Percentiles rank a stretch among this genome's conserved stretches.
These are phyloP conservation scores for Ceriops decandra DNA, from an alignment of 345 rosid species.

Conservation along the genomic window DNA sequence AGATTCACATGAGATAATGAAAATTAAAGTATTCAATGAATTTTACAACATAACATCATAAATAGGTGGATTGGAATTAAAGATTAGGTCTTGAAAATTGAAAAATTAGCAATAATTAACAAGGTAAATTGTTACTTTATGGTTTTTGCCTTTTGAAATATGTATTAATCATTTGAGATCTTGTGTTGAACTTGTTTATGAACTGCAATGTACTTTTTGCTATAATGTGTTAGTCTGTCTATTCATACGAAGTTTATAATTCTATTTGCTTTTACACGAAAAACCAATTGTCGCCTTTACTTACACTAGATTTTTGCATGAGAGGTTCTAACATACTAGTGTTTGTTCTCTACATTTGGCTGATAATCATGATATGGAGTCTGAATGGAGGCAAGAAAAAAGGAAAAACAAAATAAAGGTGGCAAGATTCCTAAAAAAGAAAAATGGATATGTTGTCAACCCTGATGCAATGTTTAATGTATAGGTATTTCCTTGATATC, in stretches of 20 bases:
- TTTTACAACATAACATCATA: conserved; percentile 51
- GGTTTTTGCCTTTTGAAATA: not conserved
- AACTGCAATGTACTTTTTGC: not conserved
- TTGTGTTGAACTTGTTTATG: too few relatives aligned
- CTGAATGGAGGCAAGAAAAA: conserved; percentile 57
- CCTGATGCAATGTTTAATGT: conserved; percentile 65
- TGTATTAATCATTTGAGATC: too few relatives aligned
- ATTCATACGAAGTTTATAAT: not conserved
- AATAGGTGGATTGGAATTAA: conserved; percentile 49
- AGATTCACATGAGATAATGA: conserved; percentile 74
- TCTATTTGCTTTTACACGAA: not conserved
- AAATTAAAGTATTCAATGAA: conserved; percentile 61
- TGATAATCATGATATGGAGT: conserved; percentile 50
- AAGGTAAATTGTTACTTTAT: conserved; percentile 21
- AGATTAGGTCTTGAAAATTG: conserved; percentile 40
- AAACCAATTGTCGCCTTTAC: not conserved
- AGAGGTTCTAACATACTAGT: not conserved
- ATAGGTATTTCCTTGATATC: conserved; percentile 28
- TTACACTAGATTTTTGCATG: not conserved
- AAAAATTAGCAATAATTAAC: conserved; percentile 32
- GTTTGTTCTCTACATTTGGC: conserved; percentile 38
- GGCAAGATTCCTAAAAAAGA: conserved; percentile 49
- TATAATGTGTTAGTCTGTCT: not conserved
- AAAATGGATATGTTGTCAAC: conserved; percentile 47
- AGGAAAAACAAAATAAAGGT: conserved; percentile 56